These are phyloP conservation scores for Juglanconis juglandina DNA, from an alignment of 2,329 filamentous ascomycete species.

Conservation along the genomic window DNA sequence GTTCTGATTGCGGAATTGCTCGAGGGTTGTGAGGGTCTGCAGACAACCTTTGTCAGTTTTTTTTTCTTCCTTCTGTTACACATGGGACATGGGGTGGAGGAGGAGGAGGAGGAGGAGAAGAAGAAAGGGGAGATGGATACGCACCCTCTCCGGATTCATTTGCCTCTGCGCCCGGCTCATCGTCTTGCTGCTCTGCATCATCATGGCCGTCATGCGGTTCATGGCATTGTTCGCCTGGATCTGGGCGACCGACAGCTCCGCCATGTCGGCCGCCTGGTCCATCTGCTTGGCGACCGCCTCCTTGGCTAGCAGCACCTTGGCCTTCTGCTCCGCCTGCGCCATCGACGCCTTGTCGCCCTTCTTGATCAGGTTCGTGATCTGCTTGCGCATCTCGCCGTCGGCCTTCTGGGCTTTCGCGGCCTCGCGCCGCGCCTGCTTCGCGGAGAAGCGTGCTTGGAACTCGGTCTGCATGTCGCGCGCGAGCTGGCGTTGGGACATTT, in stretches of 20 bases:
- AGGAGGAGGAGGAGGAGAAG: neutral
- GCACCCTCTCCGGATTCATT: constrained; percentile 56
- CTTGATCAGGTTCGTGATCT: constrained; percentile 60
- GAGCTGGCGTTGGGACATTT: constrained; percentile 57
- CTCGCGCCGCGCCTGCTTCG: constrained; percentile 59
- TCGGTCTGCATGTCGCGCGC: constrained; percentile 61
- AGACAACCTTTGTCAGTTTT: neutral
- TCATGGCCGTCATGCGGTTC: constrained; percentile 64
- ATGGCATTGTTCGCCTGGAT: constrained; percentile 64
- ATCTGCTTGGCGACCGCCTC: constrained; percentile 61
- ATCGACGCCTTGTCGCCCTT: constrained; percentile 48
- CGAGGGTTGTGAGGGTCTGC: constrained; percentile 56
- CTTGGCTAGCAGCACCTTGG: constrained; percentile 59
- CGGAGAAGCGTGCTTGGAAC: constrained; percentile 62
- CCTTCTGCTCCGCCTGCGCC: constrained; percentile 57
- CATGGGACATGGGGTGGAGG: neutral
- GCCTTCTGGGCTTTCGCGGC: constrained; percentile 59
- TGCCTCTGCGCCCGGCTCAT: constrained; percentile 57
- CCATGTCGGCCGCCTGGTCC: constrained; percentile 64
- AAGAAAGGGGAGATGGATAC: neutral
- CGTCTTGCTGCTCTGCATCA: constrained; percentile 56
- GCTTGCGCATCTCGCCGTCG: constrained; percentile 58
- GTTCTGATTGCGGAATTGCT: constrained; percentile 60
- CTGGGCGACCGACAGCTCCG: constrained; percentile 56
- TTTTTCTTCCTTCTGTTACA: neutral